Base-by-base conservation (phyloP, 257 asterid genomes). In the Jacaranda copaia region DNA sequence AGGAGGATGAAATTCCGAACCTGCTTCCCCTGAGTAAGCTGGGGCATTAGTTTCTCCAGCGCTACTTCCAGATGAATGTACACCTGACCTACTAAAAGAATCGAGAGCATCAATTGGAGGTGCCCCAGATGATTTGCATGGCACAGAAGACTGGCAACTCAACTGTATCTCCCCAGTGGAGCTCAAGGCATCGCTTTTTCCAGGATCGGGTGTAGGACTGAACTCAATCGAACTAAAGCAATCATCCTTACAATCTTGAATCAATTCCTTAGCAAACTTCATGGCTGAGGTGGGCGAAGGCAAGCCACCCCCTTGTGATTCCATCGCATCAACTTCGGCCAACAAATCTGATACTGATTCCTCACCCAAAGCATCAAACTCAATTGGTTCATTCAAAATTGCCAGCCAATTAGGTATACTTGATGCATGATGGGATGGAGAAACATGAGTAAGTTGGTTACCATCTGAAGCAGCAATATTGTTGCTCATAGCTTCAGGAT, bases 311-410 rank as follows among this genome's bases (percentile, higher is more conserved):
- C 87, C 85, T 67, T 72, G 85, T 12, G 87, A 87, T 77, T 81
- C 89, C 93, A 90, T 88, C n/a, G 96, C 93, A 68, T 84, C 96
- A 12, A 90, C 96, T 83, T 90, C 96, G 35, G 92, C 96, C 64
- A 90, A 67, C 52, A 90, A 85, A 78, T 90, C 96, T 5, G 96
- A 90, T 16, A 90, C 92, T 0, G 96, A 90, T 64, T 90, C 96
- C 84, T 90, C 96, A 19, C 89, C 96, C 74, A 90, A 79, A 64
- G 93, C 89, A 60, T 83, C 91, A 53, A 90, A 87, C 77, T 90
- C 96, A 60, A 90, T 90, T 4, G 96, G 91, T 83, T 88, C 92
- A 32, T 83, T 81, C 49, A 85, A 77, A 70, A 79, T 79, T 16
- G 89, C 75, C 78, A 88, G 89, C 92, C 93, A 88, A 70, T 70